Percentiles rank a stretch among this genome's conserved stretches.
Conservation (phyloP, 257 asterid species). For the Nyctanthes arbortristis region DNA sequence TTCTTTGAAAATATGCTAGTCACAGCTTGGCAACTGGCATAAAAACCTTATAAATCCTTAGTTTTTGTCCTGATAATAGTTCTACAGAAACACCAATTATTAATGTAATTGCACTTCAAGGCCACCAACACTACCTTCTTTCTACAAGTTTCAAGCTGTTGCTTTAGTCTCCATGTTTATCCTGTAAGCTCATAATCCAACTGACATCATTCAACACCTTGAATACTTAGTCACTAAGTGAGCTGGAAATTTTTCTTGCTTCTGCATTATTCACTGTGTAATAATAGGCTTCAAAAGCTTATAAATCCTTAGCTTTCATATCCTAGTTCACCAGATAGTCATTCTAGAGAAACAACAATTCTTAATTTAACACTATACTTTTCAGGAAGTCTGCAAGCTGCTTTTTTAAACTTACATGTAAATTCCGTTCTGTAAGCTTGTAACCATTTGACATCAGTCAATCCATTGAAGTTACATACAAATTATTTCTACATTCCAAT, state of each 20-base stretch:
- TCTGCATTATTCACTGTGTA: too few species aligned
- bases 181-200: background rate
- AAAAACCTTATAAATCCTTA: background rate
- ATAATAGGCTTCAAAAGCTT: background rate
- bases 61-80: background rate
- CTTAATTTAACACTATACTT: background rate
- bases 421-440: background rate
- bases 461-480: background rate
- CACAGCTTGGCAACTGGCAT: background rate
- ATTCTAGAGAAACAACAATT: background rate
- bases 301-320: background rate
- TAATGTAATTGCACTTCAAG: background rate
- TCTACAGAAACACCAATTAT: background rate
- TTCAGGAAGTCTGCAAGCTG: background rate
- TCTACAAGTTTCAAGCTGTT: background rate
- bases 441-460: background rate
- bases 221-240: too few species aligned
- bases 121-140: background rate
- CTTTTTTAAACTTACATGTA: background rate
- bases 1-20: background rate
- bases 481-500: background rate
- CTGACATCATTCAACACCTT: too few species aligned
- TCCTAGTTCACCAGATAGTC: background rate
- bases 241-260: too few species aligned
- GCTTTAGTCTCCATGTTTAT: constrained; percentile 10